Base-by-base conservation (phyloP, 2,329 filamentous ascomycete species). In the Chaetomium globosum region DNA sequence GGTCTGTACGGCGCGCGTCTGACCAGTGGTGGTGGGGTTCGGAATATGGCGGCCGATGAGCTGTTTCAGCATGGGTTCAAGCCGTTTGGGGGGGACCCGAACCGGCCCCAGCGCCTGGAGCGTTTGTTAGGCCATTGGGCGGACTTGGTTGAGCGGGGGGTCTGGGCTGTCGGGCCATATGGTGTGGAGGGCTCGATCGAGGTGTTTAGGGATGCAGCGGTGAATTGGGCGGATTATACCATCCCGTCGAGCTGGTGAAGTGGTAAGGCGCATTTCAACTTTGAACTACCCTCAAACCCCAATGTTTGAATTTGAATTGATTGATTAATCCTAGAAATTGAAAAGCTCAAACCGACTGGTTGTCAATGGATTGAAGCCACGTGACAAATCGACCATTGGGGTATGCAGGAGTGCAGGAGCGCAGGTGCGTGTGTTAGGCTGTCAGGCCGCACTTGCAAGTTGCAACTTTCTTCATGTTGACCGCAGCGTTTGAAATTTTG, bases 31-130 rank as follows among this genome's bases (percentile, higher is more conserved):
- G 46, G n/a, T n/a, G n/a, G 10, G 46, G n/a, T 21, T 2, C 7
- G 19, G 46, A n/a, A 10, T 48, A 12, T 10, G n/a, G 21, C n/a
- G 46, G 46, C 46, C 5, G 58, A 16, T 12, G 59, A 61, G 49
- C 31, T 61, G 33, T 61, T 61, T 31, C 59, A 61, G 49, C 59
- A 61, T 43, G 59, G 59, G 31, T 61, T 28, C 7, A 61, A 53
- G 59, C 46, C 48, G 2, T 61, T 61, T 30, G 59, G 59, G 4
- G 59, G 59, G 9, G 21, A 61, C n/a, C 16, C 7, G 3, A 10
- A 61, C 30, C 48, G 59, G 10, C 30, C 59, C 1, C 59, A 61
- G 31, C 21, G 59, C 3, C 48, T 60, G 46, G 58, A 60, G 48
- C 46, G 58, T 31, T 13, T 60, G 48, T 19, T 60, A 13, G 58